These are phyloP conservation scores for Asterochloris sp. DNA, from an alignment of 139 green algal genomes.

Conservation along the genomic window DNA sequence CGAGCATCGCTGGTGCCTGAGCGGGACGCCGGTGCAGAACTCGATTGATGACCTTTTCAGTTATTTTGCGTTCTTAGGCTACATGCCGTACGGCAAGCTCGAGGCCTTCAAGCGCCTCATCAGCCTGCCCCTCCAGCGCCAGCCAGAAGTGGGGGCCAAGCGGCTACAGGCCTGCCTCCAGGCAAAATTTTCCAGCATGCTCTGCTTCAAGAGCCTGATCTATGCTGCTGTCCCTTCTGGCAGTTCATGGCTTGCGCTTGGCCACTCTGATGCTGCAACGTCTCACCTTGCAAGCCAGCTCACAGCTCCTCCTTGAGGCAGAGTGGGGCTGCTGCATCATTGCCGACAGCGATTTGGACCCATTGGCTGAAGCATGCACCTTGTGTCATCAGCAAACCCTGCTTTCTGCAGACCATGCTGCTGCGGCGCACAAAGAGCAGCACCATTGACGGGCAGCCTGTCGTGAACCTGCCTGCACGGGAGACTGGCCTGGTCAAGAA, in stretches of 20 bases:
- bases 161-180: slow-evolving; percentile 52
- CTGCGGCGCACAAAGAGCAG: slow-evolving; percentile 80
- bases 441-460: slow-evolving; percentile 64
- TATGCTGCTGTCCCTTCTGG: no score
- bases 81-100: slow-evolving; percentile 54
- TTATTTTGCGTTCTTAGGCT: slow-evolving; percentile 81
- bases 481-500: slow-evolving; percentile 43
- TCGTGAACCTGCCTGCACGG: slow-evolving; percentile 63
- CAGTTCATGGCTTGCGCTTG: no score
- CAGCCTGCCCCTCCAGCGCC: slow-evolving; percentile 43
- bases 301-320: background rate
- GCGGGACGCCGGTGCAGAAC: slow-evolving; percentile 94
- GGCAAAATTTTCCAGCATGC: background rate
- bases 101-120: slow-evolving; percentile 60
- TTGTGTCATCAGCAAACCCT: background rate
- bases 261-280: no score
- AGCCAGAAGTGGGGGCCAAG: slow-evolving; percentile 37
- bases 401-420: slow-evolving; percentile 49
- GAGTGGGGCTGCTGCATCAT: no score
- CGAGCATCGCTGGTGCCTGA: slow-evolving; percentile 77
- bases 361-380: background rate
- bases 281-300: no score
- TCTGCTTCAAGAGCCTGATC: no score
- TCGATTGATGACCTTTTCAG: slow-evolving; percentile 84
- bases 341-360: background rate